Base-by-base conservation (phyloP, 2,329 filamentous ascomycete genomes). In the Neocatenulostroma microsporum region DNA sequence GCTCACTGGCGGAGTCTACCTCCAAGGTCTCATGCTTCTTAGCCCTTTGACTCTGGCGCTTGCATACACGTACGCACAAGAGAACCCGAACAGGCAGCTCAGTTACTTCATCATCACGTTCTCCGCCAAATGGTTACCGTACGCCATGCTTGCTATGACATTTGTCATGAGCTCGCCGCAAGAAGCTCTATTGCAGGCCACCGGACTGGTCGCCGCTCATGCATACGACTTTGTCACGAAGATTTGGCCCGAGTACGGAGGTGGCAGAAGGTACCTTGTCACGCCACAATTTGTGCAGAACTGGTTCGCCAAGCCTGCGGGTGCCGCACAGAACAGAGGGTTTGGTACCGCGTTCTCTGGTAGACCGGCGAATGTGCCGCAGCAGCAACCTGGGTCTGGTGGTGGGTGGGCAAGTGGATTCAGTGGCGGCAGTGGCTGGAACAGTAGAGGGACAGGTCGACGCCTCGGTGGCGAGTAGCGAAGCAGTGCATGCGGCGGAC, bases 181-280 rank as follows among this genome's bases (percentile, higher is more conserved):
- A 3, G 63, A 63, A 13, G 72, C 83, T 9, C 56, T 83, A 38
- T 53, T 79, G 3, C 79, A 93, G 54, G 61, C 77, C 4, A 84
- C 76, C 21, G 91, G 91, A n/a, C 70, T 98, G 9, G 47, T 94
- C 28, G 84, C 88, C 10, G 88, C 88, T 4, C 91, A 98, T 59
- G 55, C 91, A 14, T 94, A 86, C 62, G 84, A 96, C 58, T 98
- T 96, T 56, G 62, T 95, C 33, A 86, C 84, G 2, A 76, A 84
- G 32, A 72, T 95, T 27, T 96, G 87, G 70, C 91, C 91, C 4
- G 78, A 84, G 37, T 91, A 91, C 56, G 89, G 87, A 21, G 84
- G 84, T 38, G 91, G 91, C 1, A 70, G 68, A 34, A 94, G 88
- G 55, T 71, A 81, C 32, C 69, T 95, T 23, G 68, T 72, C 11